Evolutionary conservation across 345 rosid genomes (phyloP), one percentile per base, ranked within the genome.

Genomic region (Gossypium ekmanianum): DNA sequence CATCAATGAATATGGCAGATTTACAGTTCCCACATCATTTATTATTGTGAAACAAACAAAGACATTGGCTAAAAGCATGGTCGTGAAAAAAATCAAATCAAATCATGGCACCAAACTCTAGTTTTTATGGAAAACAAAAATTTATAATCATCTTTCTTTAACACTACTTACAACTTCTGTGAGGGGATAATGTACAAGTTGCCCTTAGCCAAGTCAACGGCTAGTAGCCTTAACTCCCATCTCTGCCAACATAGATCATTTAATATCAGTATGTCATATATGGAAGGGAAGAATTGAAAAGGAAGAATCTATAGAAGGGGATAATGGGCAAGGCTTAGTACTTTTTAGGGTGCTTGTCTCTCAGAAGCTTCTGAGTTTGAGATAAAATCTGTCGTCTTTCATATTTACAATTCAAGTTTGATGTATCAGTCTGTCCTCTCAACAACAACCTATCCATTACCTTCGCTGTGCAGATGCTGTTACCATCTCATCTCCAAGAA

Each of bases 121-220:
- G 1, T 61, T 52, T 57, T 80, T 58, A 61, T 27, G 13, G 57
- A 17, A 24, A 3, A 61, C 52, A 72, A 51, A 43, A 22, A 50
- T 27, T 72, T 48, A 13, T n/a, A 18, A 14, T 50, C 16, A 18
- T 26, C 26, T 51, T 51, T 39, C 52, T 22, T 14, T 9, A n/a
- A 51, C 52, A 66, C 57, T 43, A 57, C 54, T 74, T 57, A 41
- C 76, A 51, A 20, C 48, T 34, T 54, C 10, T 54, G 8, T n/a
- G 29, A 24, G 3, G n/a, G 51, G 51, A 27, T 85, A 72, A 80
- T 68, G 74, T 77, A 80, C 72, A 68, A 26, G 22, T 9, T 68
- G 16, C 72, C 56, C 50, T 26, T n/a, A 64, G 9, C 27, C 11
- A 12, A 56, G 61, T 18, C 61, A 0, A 24, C 13, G 3, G 61